Conservation (phyloP, 352 stramenopile species). For the Pelagophyceae sp. region DNA sequence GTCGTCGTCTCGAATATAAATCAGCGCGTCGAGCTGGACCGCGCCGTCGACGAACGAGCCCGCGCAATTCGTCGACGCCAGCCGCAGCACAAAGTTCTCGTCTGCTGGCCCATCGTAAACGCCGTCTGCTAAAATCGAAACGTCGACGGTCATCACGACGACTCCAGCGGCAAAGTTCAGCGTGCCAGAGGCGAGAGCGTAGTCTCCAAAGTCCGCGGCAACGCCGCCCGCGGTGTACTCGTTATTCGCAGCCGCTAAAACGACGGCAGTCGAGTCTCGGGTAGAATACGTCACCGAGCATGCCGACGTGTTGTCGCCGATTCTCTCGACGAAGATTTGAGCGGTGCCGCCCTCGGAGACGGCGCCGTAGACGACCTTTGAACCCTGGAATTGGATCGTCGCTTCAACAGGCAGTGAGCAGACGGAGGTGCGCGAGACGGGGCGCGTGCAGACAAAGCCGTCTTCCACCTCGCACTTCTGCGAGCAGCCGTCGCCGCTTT, state of each 20-base stretch:
- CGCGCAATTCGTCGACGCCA: constrained; percentile 4
- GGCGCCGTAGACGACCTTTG: background rate
- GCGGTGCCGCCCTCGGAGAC: constrained; percentile 20
- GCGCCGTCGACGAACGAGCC: constrained; percentile 17
- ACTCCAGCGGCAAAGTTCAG: constrained; percentile 17
- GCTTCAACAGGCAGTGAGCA: constrained; percentile 25
- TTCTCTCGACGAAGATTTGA: constrained; percentile 4
- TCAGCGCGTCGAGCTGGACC: background rate
- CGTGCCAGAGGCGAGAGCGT: constrained; percentile 16
- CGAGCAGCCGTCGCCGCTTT: constrained; percentile 29
- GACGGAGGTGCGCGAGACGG: constrained; percentile 14
- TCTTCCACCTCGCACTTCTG: constrained; percentile 26
- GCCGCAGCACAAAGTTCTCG: constrained; percentile 19
- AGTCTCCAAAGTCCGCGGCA: constrained; percentile 15
- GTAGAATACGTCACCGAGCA: constrained; percentile 17
- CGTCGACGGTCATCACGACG: constrained; percentile 10
- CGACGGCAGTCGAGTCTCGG: constrained; percentile 12
- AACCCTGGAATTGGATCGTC: constrained; percentile 22
- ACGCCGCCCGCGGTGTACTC: background rate
- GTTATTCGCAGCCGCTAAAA: background rate
- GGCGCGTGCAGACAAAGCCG: constrained; percentile 27
- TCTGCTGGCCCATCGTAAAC: constrained; percentile 21
- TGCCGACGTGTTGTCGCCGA: constrained; percentile 23
- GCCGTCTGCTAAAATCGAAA: constrained; percentile 5
- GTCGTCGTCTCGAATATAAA: constrained; percentile 21